Percentiles rank a stretch among this genome's conserved stretches.
Conservation (phyloP, 108 stramenopile genomes). For the Nannochloropsis gaditana region DNA sequence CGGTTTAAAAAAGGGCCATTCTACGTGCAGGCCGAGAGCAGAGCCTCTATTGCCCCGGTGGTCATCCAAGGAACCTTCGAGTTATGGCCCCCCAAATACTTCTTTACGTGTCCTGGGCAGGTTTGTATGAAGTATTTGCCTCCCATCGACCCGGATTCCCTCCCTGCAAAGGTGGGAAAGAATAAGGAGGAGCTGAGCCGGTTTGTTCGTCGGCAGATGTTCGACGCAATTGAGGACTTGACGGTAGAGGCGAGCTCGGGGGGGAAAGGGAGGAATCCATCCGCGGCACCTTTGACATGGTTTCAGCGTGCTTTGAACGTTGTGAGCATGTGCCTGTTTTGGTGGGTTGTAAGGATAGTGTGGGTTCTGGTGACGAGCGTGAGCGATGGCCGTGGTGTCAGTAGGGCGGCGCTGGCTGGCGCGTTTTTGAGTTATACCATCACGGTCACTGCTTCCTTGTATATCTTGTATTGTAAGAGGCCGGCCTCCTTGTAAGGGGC, state of each 20-base stretch:
- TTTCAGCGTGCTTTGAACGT: background rate
- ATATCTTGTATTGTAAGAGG: background rate
- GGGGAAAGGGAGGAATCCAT: background rate
- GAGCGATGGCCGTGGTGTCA: background rate
- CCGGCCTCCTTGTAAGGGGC: background rate
- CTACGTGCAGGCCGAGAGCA: background rate
- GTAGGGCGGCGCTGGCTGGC: conserved; percentile 1
- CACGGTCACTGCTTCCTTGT: background rate
- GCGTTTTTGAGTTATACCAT: background rate
- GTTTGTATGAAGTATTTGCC: background rate
- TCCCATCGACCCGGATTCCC: background rate
- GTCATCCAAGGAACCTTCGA: conserved; percentile 4
- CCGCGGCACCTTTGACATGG: background rate
- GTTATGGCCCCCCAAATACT: background rate
- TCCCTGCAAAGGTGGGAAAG: background rate
- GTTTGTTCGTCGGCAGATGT: background rate
- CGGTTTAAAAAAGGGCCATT: conserved; percentile 1
- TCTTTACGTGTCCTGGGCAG: conserved; percentile 4
- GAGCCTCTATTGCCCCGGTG: background rate
- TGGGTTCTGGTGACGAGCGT: background rate
- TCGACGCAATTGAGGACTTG: background rate
- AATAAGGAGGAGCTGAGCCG: background rate
- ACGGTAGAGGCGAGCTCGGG: background rate
- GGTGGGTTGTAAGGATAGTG: background rate
- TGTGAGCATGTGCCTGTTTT: background rate